Percentiles rank a stretch among this genome's conserved stretches.
Conservation (phyloP, 2,329 filamentous ascomycete genomes). For the Cladosporium sp. region DNA sequence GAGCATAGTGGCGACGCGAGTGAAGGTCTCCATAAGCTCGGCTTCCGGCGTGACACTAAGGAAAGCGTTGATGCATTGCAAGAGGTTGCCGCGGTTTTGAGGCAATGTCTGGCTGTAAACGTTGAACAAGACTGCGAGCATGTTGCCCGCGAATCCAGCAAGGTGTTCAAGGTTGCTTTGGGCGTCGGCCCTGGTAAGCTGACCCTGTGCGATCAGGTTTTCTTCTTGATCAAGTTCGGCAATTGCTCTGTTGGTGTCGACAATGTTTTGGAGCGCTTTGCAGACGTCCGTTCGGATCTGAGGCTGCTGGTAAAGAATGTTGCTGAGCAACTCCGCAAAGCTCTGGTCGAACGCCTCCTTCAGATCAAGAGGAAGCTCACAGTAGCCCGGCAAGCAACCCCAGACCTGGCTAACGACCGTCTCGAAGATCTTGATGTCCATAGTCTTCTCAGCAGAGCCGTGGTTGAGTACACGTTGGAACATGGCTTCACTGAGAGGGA, state of each 20-base stretch:
- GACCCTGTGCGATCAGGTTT: constrained; percentile 70
- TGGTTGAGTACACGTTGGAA: constrained; percentile 85
- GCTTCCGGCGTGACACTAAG: constrained; percentile 62
- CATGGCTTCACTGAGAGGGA: constrained; percentile 83
- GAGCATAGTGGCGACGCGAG: constrained; percentile 78
- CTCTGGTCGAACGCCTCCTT: constrained; percentile 67
- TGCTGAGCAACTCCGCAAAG: constrained; percentile 87
- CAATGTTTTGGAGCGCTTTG: constrained; percentile 74
- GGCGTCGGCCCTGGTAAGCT: constrained; percentile 70
- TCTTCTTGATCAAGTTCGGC: constrained; percentile 62
- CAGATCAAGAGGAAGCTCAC: constrained; percentile 78
- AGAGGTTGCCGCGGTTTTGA: constrained; percentile 81
- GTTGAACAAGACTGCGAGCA: constrained; percentile 96
- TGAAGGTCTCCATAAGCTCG: constrained; percentile 84
- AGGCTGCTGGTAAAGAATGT: constrained; percentile 86
- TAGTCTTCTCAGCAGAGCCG: constrained; percentile 76
- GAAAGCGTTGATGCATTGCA: constrained; percentile 93
- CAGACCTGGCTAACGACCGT: constrained; percentile 94
- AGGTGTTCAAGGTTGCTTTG: constrained; percentile 78
- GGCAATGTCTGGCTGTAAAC: constrained; percentile 96
- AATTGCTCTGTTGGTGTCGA: constrained; percentile 87
- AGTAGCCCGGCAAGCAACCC: constrained; percentile 91
- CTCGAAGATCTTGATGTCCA: constrained; percentile 97
- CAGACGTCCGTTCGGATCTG: constrained; percentile 85
- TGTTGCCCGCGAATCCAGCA: constrained; percentile 72